These are phyloP conservation scores for Aspergillus pseudotamarii DNA, from an alignment of 2,329 filamentous ascomycete genomes.

Conservation along the genomic window DNA sequence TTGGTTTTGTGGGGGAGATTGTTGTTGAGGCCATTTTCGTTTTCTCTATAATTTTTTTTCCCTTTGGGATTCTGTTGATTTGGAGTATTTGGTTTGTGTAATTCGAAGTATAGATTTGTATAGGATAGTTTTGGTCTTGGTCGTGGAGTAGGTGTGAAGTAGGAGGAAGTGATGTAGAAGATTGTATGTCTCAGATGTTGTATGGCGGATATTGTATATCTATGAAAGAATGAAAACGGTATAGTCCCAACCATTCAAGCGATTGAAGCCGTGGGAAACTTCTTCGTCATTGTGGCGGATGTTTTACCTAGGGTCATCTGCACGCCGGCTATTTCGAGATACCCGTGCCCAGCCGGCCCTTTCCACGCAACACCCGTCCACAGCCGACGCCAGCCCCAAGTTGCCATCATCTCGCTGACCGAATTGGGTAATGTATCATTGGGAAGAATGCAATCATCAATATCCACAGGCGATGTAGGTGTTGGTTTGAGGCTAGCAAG, in stretches of 20 bases:
- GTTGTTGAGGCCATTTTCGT: conserved; percentile 21
- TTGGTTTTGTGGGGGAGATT: conserved; percentile 26
- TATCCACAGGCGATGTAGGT: not conserved
- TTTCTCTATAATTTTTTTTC: not conserved
- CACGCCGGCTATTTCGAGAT: conserved; percentile 19
- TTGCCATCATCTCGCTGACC: not conserved
- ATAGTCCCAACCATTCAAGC: not conserved
- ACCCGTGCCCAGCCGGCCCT: conserved; percentile 19
- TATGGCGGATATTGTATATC: not conserved
- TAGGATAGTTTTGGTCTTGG: not conserved
- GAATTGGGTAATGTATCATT: not conserved
- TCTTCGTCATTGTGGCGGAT: not conserved
- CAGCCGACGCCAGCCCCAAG: conserved; percentile 16
- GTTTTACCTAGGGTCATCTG: not conserved
- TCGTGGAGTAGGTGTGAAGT: not conserved
- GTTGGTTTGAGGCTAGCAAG: not conserved
- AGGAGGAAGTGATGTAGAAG: not conserved
- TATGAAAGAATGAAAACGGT: not conserved
- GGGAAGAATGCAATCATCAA: conserved; percentile 1
- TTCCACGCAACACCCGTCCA: conserved; percentile 13
- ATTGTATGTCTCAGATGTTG: not conserved
- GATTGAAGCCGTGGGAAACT: not conserved
- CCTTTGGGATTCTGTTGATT: not conserved
- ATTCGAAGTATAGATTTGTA: not conserved
- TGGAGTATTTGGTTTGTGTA: not conserved